These are phyloP conservation scores for Pogostemon cablin DNA, from an alignment of 257 asterid genomes.

Conservation along the genomic window DNA sequence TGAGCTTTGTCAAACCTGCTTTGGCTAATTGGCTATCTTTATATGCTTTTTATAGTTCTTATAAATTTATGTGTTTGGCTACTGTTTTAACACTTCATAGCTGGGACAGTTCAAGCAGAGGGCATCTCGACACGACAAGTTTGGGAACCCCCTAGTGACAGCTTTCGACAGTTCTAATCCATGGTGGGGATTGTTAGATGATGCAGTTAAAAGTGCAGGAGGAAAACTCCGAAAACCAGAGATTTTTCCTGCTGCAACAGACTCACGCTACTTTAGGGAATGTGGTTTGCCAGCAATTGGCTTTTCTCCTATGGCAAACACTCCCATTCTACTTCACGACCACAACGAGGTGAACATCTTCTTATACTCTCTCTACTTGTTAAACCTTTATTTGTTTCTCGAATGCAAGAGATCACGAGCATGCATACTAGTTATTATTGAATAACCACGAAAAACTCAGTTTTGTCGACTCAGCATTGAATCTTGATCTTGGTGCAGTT, in stretches of 20 bases:
- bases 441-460: background rate
- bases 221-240: conserved; percentile 81
- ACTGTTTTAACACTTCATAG: conserved; percentile 39
- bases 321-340: conserved; percentile 94
- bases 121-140: conserved; percentile 48
- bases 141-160: conserved; percentile 72
- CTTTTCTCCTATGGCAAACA: conserved; percentile 97
- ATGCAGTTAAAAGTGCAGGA: conserved; percentile 60
- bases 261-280: conserved; percentile 82
- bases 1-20: conserved; percentile 4
- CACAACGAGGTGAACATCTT: conserved; percentile 78
- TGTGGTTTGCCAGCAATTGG: conserved; percentile 87
- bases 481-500: conserved; percentile 55
- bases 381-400: background rate
- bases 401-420: background rate
- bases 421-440: background rate
- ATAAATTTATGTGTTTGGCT: conserved; percentile 22
- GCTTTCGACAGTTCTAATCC: conserved; percentile 76
- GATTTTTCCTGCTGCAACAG: conserved; percentile 94
- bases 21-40: conserved; percentile 22
- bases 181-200: conserved; percentile 84
- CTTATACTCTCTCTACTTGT: conserved; percentile 13
- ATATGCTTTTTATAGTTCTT: background rate
- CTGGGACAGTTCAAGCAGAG: conserved; percentile 80
- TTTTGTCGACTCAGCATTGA: background rate